These are phyloP conservation scores for Beauveria rudraprayagi DNA, from an alignment of 2,329 filamentous ascomycete species.

Conservation along the genomic window DNA sequence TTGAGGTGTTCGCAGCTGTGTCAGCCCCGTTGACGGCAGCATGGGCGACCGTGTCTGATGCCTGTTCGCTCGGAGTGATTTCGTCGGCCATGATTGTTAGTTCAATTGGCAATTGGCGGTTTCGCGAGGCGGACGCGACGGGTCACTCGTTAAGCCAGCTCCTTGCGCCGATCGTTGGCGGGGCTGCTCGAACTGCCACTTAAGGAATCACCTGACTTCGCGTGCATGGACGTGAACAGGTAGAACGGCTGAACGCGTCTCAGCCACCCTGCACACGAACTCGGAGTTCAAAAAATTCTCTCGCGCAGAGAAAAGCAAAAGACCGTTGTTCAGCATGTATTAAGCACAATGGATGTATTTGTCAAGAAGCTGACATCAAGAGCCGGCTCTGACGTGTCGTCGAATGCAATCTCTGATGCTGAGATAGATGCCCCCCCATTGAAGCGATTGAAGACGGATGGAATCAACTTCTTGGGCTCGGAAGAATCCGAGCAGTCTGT, in stretches of 20 bases:
- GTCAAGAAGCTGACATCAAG: conserved; percentile 13
- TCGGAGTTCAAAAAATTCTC: neutral
- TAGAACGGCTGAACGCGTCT: neutral
- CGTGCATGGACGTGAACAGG: neutral
- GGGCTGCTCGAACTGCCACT: neutral
- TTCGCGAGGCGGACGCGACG: conserved; percentile 1
- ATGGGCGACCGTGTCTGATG: neutral
- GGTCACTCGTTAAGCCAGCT: neutral
- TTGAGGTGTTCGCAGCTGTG: neutral
- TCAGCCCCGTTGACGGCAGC: neutral
- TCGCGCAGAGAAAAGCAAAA: neutral
- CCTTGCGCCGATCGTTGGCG: neutral
- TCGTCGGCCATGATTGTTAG: conserved; percentile 24
- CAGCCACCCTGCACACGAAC: neutral
- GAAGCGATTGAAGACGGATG: conserved; percentile 25
- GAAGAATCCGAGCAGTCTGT: conserved; percentile 18
- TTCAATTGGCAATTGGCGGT: neutral
- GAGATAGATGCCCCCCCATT: conserved; percentile 13
- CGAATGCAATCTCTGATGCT: neutral
- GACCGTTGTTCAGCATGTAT: neutral
- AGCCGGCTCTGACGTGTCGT: neutral
- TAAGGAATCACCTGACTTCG: conserved; percentile 10
- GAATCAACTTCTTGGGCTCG: conserved; percentile 16
- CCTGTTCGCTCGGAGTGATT: conserved; percentile 15
- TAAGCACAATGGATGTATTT: conserved; percentile 2